Conservation (phyloP, 2,329 filamentous ascomycete genomes). For the Nothophaeocryptopus gaeumannii region DNA sequence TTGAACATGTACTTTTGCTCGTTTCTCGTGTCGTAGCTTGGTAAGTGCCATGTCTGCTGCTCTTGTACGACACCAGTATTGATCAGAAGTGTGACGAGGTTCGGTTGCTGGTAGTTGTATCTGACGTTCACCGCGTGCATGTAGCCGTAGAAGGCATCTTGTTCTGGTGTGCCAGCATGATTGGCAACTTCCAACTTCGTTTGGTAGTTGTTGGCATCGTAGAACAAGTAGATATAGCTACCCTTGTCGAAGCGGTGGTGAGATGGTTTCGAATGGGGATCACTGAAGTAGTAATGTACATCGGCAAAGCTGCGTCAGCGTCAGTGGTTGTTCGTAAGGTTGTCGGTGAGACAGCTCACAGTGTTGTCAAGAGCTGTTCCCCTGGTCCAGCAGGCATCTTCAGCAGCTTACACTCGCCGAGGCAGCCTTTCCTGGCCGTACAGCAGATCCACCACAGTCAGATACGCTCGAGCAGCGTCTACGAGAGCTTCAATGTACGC, state of each 20-base stretch:
- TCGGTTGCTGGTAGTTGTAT: slow-evolving; percentile 73
- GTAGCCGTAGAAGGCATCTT: slow-evolving; percentile 74
- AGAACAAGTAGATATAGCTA: slow-evolving; percentile 77
- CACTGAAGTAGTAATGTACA: slow-evolving; percentile 73
- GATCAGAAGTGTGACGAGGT: slow-evolving; percentile 65
- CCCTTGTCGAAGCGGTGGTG: slow-evolving; percentile 78
- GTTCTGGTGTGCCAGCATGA: slow-evolving; percentile 67
- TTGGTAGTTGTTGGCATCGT: slow-evolving; percentile 64
- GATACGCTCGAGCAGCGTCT: slow-evolving; percentile 28
- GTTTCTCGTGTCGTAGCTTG: slow-evolving; percentile 68
- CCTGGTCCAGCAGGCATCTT: slow-evolving; percentile 49
- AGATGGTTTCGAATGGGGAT: slow-evolving; percentile 63
- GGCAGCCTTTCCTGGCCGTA: slow-evolving; percentile 23
- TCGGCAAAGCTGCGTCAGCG: slow-evolving; percentile 64
- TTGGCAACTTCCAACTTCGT: slow-evolving; percentile 76
- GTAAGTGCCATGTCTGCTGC: slow-evolving; percentile 67
- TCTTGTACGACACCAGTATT: slow-evolving; percentile 49
- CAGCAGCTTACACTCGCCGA: slow-evolving; percentile 10
- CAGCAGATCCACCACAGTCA: slow-evolving; percentile 28
- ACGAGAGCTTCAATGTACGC: slow-evolving; percentile 29
- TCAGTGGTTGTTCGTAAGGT: neutral
- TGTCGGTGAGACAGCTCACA: slow-evolving; percentile 34
- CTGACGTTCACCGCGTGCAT: slow-evolving; percentile 56
- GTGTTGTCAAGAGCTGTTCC: slow-evolving; percentile 47
- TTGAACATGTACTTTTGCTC: slow-evolving; percentile 77